phyloP scores from a whole-genome alignment of 768 basidiomycete species.

The Agaricus bisporus region DNA sequence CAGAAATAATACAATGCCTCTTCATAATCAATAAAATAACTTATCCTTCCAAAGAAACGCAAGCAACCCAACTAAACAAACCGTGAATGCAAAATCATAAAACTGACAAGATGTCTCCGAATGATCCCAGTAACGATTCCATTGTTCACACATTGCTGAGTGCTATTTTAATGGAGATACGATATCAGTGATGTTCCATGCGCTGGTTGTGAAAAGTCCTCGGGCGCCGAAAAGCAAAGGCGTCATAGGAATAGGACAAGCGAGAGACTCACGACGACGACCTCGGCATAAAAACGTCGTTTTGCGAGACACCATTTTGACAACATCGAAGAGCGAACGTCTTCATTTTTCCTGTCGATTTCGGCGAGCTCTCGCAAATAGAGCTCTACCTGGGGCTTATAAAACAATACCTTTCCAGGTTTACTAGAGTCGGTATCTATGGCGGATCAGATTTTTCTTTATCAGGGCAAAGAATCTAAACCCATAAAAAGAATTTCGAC shows the following conservation, averaged over 20 bases:
- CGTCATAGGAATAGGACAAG: conserved; percentile 1
- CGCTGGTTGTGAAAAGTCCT: not conserved
- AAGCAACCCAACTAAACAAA: conserved; percentile 20
- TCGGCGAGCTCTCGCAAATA: conserved; percentile 23
- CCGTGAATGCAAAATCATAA: conserved; percentile 19
- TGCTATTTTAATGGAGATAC: conserved; percentile 17
- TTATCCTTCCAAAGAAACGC: conserved; percentile 26
- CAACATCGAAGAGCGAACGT: conserved; percentile 15
- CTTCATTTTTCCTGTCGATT: not conserved
- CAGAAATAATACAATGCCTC: not conserved
- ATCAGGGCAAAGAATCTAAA: not conserved
- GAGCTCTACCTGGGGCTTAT: conserved; percentile 2
- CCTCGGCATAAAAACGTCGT: conserved; percentile 18
- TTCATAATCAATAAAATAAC: conserved; percentile 12
- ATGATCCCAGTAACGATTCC: conserved; percentile 22
- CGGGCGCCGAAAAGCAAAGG: not conserved
- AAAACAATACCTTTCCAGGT: conserved; percentile 11
- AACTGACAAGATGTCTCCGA: conserved; percentile 8
- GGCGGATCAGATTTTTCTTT: conserved; percentile 5
- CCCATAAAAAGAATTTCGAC: conserved; percentile 8
- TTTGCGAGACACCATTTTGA: conserved; percentile 23
- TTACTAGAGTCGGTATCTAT: conserved; percentile 12
- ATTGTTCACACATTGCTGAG: conserved; percentile 28
- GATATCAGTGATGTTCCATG: not conserved
- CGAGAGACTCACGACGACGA: conserved; percentile 18